Evolutionary conservation across 176 grass and related monocot genomes (phyloP), one percentile per base, ranked within the genome.

Genomic region (Rhipidocladum racemiflorum): DNA sequence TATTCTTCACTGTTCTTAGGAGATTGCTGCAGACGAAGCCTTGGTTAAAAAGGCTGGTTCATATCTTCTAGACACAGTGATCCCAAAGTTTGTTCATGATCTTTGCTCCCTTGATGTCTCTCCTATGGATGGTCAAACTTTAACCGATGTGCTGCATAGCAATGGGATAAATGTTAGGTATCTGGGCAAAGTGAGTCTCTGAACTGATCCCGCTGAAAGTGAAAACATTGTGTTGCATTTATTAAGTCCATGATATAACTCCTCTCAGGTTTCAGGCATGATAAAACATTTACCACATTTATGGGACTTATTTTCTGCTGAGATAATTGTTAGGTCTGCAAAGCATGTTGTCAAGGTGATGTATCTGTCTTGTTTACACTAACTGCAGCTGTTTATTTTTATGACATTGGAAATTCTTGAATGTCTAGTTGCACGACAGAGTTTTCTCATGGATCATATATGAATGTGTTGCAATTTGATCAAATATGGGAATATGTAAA

Each of bases 141-240:
- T 99, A 81, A 93, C 91, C 0, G 91, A 99, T 88, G 83, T 84
- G 60, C 76, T 99, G 39, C 96, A 99, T 90, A 85, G 73, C 74
- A 89, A 92, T 83, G 96, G 96, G 50, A 95, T 99, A 86, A 99
- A 95, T 72, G 73, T 99, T 85, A 88, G 96, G 40, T 99, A 99
- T 76, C 87, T 99, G 32, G 96, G 96, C 67, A 99, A 95, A 82
- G 96, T 99, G 79, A 88, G 89, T 81, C 54, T 85, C 54, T 75
- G 83, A 61, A 70, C 76, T 76, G 75, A 77, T 59, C 59, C 74
- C n/a, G 13, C 65, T 88, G 29, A 85, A 87, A 42, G 29, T 72
- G 61, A 34, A 49, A 62, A 16, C 18, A 36, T 53, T 72, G 28
- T 12, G 48, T 72, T 20, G 39, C 42, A 59, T 74, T 65, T 53